Base-by-base conservation (phyloP, 169 alveolate species). In the Theileria annulata region DNA sequence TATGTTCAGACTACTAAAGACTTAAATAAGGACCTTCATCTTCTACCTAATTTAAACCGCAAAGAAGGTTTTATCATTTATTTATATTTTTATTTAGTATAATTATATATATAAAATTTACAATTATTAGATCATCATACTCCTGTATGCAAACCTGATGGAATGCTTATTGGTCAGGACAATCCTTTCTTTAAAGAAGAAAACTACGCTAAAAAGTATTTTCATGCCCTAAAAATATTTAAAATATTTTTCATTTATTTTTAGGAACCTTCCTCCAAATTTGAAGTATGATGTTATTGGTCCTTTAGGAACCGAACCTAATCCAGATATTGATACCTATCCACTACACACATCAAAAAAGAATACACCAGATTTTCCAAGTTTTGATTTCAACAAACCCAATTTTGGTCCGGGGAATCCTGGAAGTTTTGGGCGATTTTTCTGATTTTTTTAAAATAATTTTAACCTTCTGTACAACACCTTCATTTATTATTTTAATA, bases 261-360 rank as follows among this genome's bases (percentile, higher is more conserved):
- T 21, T 21, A 42, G 77, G 56, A 79, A 42, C 19, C 6, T 15
- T n/a, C 49, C 23, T 0, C 79, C 80, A n/a, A 59, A 88, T n/a
- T 72, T 78, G 47, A 81, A 88, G 30, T 90, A 90, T 66, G 94
- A 90, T 54, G 78, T 87, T 35, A 90, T 90, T 10, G 94, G 94
- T 0, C 94, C 94, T 5, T 90, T 86, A 48, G 94, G 94, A 15
- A 62, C 47, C 28, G 94, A 90, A 25, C 92, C 93, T 6, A 87
- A 90, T 67, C 80, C 92, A n/a, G 91, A 87, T 73, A 79, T 79
- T 31, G 86, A 75, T 28, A 62, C 68, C 3, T 72, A 72, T 49
- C 79, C 79, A 21, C 71, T 62, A 5, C 71, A 62, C 71, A 62
- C 71, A 23, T 62, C 71, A 27, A 62, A 62, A 37, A 30, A 30